These are phyloP conservation scores for Heliamphora exappendiculata DNA, from an alignment of 148 eudicot genomes.

Conservation along the genomic window DNA sequence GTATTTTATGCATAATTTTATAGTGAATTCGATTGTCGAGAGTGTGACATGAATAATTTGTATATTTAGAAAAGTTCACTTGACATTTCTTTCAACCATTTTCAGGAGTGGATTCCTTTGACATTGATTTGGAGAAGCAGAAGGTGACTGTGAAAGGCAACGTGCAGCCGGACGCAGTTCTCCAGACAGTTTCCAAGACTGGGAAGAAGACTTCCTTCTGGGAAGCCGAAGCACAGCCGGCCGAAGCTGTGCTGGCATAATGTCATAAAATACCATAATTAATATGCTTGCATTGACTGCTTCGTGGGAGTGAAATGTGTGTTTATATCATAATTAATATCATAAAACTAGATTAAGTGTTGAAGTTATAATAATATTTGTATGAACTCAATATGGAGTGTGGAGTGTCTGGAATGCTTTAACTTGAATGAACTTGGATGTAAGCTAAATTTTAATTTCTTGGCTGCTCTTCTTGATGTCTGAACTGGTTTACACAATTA, in stretches of 20 bases:
- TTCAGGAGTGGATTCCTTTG: conserved; percentile 69
- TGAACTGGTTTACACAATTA: neutral
- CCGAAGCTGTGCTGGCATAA: conserved; percentile 21
- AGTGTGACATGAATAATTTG: no score
- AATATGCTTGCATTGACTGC: neutral
- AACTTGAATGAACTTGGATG: neutral
- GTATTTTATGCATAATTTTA: no score
- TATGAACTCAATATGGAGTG: neutral
- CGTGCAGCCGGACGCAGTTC: conserved; percentile 74
- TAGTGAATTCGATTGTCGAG: no score
- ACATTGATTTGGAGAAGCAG: conserved; percentile 62
- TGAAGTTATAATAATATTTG: neutral
- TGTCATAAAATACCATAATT: no score
- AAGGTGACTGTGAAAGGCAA: conserved; percentile 88
- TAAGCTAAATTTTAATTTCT: neutral
- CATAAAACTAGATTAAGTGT: neutral
- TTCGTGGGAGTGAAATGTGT: neutral
- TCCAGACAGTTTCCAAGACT: conserved; percentile 78
- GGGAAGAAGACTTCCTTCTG: conserved; percentile 76
- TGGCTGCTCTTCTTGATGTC: neutral
- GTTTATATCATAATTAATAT: no score
- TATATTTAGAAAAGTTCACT: no score
- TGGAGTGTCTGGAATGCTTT: neutral
- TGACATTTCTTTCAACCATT: neutral
- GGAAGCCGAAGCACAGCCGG: conserved; percentile 41